Percentiles rank a stretch among this genome's conserved stretches.
These are phyloP conservation scores for Colletotrichum lini DNA, from an alignment of 2,329 filamentous ascomycete genomes.

Conservation along the genomic window DNA sequence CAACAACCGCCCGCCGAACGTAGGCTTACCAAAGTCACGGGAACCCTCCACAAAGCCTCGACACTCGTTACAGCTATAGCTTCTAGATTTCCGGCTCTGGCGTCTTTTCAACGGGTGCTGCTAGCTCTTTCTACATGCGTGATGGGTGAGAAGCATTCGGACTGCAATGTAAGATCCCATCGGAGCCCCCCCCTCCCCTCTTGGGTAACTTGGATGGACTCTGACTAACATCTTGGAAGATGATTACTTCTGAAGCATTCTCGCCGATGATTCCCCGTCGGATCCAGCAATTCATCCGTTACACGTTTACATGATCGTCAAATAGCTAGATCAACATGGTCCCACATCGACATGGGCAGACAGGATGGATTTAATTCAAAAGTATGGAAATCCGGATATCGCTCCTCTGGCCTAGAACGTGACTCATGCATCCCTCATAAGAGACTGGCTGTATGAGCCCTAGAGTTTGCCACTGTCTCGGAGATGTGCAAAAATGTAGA, in stretches of 20 bases:
- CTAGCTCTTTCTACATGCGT: conserved; percentile 19
- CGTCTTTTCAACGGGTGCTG: conserved; percentile 28
- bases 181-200: no score
- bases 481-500: background rate
- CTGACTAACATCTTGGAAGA: background rate
- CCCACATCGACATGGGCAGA: background rate
- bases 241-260: background rate
- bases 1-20: background rate
- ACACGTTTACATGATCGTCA: conserved; percentile 7
- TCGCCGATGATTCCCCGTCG: conserved; percentile 18
- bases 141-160: conserved; percentile 8
- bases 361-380: no score
- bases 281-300: conserved; percentile 27
- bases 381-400: background rate
- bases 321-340: background rate
- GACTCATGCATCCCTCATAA: background rate
- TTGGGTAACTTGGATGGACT: background rate
- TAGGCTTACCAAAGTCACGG: background rate
- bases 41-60: conserved; percentile 27
- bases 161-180: background rate
- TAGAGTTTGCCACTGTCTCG: background rate
- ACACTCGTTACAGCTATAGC: conserved; percentile 25
- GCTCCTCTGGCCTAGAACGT: background rate
- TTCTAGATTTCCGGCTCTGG: conserved; percentile 28
- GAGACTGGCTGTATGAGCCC: no score